Evolutionary conservation across 352 stramenopile genomes (phyloP), one percentile per base, ranked within the genome.

Genomic region (Pythium volutum): DNA sequence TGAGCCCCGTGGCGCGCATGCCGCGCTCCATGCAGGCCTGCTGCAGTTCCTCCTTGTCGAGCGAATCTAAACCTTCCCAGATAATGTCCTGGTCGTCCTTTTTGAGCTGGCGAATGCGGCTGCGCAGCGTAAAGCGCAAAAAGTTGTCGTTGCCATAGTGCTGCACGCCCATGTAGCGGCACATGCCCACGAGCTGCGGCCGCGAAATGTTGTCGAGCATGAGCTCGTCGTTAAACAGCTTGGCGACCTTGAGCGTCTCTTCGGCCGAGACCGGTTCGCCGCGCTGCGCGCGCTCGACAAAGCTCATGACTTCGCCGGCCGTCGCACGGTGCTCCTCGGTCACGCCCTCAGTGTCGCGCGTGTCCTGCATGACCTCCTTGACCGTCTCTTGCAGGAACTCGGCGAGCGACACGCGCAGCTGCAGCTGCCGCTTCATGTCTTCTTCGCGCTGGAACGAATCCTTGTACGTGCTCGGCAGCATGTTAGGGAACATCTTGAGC

Each of bases 11-110:
- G 23, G 93, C 87, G 47, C 96, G 84, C 97, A 99, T 99, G 33
- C 97, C 97, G 51, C 97, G 90, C 74, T 99, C 97, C 78, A 97
- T 92, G 67, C 96, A 99, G 10, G 96, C 97, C 76, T 93, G 85
- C 71, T 96, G 88, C 1, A 99, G 76, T 76, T 99, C 97, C 70
- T 99, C 96, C 76, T 98, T 98, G 60, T 97, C 97, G 3, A 99
- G 83, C 31, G 87, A 98, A 59, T 98, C 91, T 42, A 99, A 85
- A 12, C 97, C 97, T 84, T 99, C 97, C 93, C 95, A 99, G 57
- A 99, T 88, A 73, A 99, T 99, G 52, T 97, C 87, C 71, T 98
- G 94, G 73, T 99, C 97, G 75, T 99, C 97, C 71, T 98, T 98
- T 71, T 98, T 98, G 14, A 99, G 73, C 57, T 89, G 81, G 49